Percentiles rank a stretch among this genome's conserved stretches.
Evolutionary conservation across 83 land plant genomes (phyloP).

Genomic region (Picea mariana): DNA sequence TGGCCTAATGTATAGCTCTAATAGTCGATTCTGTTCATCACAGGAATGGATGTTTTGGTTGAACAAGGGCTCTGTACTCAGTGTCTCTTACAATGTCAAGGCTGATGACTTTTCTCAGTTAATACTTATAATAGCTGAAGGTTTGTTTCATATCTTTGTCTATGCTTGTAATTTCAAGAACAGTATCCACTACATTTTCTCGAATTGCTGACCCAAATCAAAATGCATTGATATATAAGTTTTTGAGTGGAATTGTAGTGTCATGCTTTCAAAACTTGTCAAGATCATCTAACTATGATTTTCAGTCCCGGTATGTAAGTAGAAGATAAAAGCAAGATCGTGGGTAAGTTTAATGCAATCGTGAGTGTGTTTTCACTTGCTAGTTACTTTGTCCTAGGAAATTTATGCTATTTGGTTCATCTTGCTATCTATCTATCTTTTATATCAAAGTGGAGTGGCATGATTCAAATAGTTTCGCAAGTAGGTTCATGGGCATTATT

Average conservation of each 20-base stretch:
- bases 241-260: not conserved
- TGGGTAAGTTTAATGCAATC: no score
- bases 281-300: no score
- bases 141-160: constrained; percentile 15
- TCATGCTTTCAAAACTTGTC: not conserved
- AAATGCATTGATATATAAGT: not conserved
- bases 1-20: not conserved
- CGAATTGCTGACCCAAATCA: not conserved
- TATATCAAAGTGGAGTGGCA: not conserved
- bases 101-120: constrained; percentile 26
- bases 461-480: not conserved
- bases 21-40: not conserved
- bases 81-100: constrained; percentile 34
- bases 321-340: no score
- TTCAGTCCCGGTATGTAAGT: no score
- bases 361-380: no score
- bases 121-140: constrained; percentile 47
- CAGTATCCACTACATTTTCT: not conserved
- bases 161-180: not conserved
- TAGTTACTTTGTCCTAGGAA: no score
- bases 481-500: not conserved
- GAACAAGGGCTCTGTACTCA: constrained; percentile 44
- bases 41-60: constrained; percentile 58
- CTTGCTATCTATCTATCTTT: not conserved
- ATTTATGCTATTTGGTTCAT: no score